Evolutionary conservation across 108 stramenopile species (phyloP).

Genomic region (Seminavis robusta): DNA sequence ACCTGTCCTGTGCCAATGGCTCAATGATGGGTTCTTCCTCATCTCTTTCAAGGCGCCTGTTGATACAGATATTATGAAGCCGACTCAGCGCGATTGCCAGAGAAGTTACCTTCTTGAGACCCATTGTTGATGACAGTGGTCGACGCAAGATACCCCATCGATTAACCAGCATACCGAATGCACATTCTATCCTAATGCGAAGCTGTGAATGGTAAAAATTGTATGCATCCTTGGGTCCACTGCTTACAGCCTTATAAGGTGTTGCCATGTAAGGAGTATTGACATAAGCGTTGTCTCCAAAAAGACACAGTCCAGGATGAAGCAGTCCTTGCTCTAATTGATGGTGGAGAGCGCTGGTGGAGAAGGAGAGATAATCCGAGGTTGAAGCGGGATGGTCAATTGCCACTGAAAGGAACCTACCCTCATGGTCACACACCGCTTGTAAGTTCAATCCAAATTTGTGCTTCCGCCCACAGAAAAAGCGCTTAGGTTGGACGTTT

Average conservation of each 20-base stretch:
- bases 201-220: constrained; percentile 24
- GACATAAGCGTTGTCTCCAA: constrained; percentile 32
- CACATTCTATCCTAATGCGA: constrained; percentile 21
- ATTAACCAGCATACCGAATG: constrained; percentile 27
- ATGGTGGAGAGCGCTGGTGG: background rate
- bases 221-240: constrained; percentile 33
- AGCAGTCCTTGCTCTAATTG: no score
- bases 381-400: constrained; percentile 9
- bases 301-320: constrained; percentile 16
- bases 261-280: constrained; percentile 33
- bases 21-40: no score
- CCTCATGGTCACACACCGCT: constrained; percentile 13
- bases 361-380: constrained; percentile 18
- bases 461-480: constrained; percentile 31
- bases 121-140: background rate
- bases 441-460: constrained; percentile 33
- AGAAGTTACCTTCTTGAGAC: background rate
- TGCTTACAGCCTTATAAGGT: constrained; percentile 14
- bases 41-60: no score
- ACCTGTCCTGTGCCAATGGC: no score
- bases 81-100: background rate
- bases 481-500: constrained; percentile 12
- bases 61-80: constrained; percentile 2
- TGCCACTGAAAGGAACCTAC: constrained; percentile 12
- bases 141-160: constrained; percentile 4